phyloP scores from a whole-genome alignment of 208 protist species.

The Trypanosomatidae sp. region DNA sequence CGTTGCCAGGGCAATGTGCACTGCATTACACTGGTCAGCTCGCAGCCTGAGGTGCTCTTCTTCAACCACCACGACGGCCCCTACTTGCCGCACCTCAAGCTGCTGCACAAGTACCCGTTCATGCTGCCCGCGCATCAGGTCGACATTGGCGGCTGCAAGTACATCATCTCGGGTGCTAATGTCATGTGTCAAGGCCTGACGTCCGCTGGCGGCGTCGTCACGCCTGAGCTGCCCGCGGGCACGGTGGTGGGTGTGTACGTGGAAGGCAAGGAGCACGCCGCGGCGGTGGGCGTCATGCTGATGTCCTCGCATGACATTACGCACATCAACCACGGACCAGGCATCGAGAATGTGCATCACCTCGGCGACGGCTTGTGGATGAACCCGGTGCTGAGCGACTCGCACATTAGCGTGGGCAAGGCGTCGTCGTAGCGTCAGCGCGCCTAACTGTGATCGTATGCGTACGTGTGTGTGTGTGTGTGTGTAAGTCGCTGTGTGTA shows the following conservation, averaged over 20 bases:
- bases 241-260: slow-evolving; percentile 84
- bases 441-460: neutral
- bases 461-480: too few species aligned
- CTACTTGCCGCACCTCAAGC: slow-evolving; percentile 91
- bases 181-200: slow-evolving; percentile 97
- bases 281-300: slow-evolving; percentile 87
- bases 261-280: slow-evolving; percentile 94
- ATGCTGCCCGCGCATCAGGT: slow-evolving; percentile 93
- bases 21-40: slow-evolving; percentile 85
- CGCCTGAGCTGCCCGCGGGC: slow-evolving; percentile 27
- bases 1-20: slow-evolving; percentile 89
- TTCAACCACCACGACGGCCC: slow-evolving; percentile 93
- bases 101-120: slow-evolving; percentile 96
- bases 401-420: slow-evolving; percentile 73
- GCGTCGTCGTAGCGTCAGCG: too few species aligned
- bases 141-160: slow-evolving; percentile 95
- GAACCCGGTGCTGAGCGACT: slow-evolving; percentile 76
- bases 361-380: slow-evolving; percentile 95
- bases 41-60: slow-evolving; percentile 92
- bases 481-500: too few species aligned
- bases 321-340: slow-evolving; percentile 84
- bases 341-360: slow-evolving; percentile 95
- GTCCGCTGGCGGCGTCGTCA: slow-evolving; percentile 84
- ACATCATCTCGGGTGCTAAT: slow-evolving; percentile 95
- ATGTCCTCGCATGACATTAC: slow-evolving; percentile 91